Base-by-base conservation (phyloP, 768 basidiomycete species). In the Leccinum longicurvipes region DNA sequence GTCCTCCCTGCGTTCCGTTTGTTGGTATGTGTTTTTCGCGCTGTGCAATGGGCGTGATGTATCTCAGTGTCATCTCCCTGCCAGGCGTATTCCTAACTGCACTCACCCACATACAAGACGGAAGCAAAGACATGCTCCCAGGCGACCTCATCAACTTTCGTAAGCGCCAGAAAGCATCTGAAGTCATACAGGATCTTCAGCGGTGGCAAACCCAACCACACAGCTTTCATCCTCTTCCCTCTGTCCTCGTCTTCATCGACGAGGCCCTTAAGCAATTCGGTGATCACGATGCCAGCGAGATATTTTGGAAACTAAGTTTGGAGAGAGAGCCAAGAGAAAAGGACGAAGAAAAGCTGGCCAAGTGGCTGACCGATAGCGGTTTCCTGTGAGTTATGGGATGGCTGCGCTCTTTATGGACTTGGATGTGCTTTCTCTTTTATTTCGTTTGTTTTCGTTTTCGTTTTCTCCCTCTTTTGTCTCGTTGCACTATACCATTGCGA, bases 1-100 rank as follows among this genome's bases (percentile, higher is more conserved):
- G 78, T 19, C 82, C 85, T 10, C 87, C 86, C 39, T 86, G 85
- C 53, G 82, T 88, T 9, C 86, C 86, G 3, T 88, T 88, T 72
- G 75, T 88, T 15, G 86, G 86, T 86, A 63, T 28, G 80, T n/a
- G n/a, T n/a, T n/a, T 64, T 27, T 11, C 28, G 1, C 7, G 15
- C 14, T 7, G 14, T 25, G 17, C 11, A 9, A 53, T 5, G 1
- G 9, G 6, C 10, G 11, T 15, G n/a, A 12, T 12, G n/a, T 53
- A 2, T 50, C 60, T 65, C 31, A 67, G n/a, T 23, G 6, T 7
- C 11, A 0, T 42, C 4, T 29, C 10, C 8, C 9, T 1, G 28
- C 1, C n/a, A 83, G 83, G 83, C 23, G 80, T 84, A 17, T 84
- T 82, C 64, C 67, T 85, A 48, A 83, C 82, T 6, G 76, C 77